phyloP scores from a whole-genome alignment of 495 filamentous ascomycete genomes.

The Xylaria telfairii region DNA sequence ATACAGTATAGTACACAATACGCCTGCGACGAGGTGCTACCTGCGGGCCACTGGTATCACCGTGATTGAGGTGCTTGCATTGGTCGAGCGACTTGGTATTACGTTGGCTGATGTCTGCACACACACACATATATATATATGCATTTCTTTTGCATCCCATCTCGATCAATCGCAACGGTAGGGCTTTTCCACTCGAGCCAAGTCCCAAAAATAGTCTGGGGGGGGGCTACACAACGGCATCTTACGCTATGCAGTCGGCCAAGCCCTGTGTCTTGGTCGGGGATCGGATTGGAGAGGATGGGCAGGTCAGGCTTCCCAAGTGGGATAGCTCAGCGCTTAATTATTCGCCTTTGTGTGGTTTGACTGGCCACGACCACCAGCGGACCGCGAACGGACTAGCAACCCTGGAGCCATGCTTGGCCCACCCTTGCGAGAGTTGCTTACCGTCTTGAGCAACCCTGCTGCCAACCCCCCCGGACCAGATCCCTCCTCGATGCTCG shows the following conservation, averaged over 20 bases:
- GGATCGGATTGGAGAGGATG: conserved; percentile 22
- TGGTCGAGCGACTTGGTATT: neutral
- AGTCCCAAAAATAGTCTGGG: conserved; percentile 28
- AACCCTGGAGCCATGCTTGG: neutral
- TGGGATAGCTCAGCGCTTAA: conserved; percentile 30
- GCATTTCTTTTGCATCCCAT: neutral
- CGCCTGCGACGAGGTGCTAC: neutral
- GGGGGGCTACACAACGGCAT: conserved; percentile 7
- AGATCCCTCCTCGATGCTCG: conserved; percentile 11
- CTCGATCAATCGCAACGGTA: neutral
- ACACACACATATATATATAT: conserved; percentile 4
- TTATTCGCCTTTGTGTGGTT: conserved; percentile 9
- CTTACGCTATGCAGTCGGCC: conserved; percentile 3
- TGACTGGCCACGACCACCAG: conserved; percentile 1
- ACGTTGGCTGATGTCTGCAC: neutral
- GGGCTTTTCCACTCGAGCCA: neutral
- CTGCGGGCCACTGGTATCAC: neutral
- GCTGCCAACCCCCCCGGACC: conserved; percentile 1
- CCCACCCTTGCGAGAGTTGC: neutral
- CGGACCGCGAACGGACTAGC: conserved; percentile 24
- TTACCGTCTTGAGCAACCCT: neutral
- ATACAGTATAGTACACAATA: conserved; percentile 1
- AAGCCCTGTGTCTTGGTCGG: conserved; percentile 12
- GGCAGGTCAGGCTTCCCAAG: conserved; percentile 13
- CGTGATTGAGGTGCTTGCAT: conserved; percentile 1